phyloP scores from a whole-genome alignment of 2,329 filamentous ascomycete genomes.

The Colletotrichum siamense region DNA sequence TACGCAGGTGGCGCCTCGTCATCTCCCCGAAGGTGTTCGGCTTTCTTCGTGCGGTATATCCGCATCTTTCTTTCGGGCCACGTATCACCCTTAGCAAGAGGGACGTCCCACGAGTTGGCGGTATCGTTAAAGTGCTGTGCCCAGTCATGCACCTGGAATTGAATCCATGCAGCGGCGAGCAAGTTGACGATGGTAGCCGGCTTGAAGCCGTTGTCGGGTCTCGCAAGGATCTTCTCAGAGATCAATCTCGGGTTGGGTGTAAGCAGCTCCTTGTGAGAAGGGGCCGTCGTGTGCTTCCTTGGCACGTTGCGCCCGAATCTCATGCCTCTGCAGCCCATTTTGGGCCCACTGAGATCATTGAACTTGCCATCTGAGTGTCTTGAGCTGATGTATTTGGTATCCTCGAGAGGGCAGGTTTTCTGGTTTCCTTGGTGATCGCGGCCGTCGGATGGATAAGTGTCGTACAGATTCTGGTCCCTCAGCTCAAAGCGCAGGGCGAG shows the following conservation, averaged over 20 bases:
- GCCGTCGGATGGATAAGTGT: not conserved
- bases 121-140: constrained; percentile 33
- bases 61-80: not conserved
- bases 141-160: constrained; percentile 53
- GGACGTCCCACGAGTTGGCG: not conserved
- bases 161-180: constrained; percentile 54
- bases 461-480: not conserved
- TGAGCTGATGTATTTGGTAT: not conserved
- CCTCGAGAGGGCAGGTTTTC: not conserved
- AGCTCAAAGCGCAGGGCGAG: constrained; percentile 25
- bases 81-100: not conserved
- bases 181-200: constrained; percentile 50
- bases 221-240: constrained; percentile 45
- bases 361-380: not conserved
- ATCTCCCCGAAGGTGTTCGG: not conserved
- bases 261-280: not conserved
- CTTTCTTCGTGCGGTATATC: not conserved
- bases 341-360: not conserved
- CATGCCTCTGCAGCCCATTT: not conserved
- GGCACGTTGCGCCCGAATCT: not conserved
- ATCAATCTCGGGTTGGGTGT: constrained; percentile 42
- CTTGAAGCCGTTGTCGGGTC: constrained; percentile 42
- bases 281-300: not conserved
- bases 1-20: not conserved
- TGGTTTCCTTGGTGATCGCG: not conserved